Evolutionary conservation across 1,284 basidiomycete genomes (phyloP).

Genomic region (Boletus calvinii): DNA sequence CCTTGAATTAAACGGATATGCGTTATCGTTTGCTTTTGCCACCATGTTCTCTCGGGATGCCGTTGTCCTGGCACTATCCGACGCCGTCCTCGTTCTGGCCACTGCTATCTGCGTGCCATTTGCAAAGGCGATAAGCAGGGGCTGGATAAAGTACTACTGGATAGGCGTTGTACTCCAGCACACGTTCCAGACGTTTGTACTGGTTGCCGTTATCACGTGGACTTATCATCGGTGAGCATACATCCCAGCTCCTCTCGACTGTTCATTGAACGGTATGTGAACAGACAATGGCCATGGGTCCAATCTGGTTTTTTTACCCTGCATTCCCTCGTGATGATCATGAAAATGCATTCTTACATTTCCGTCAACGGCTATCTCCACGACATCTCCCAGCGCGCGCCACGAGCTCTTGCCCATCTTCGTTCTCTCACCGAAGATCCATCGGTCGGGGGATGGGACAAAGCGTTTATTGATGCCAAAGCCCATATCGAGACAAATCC

Average conservation of each 20-base stretch:
- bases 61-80: constrained; percentile 79
- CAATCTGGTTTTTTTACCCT: constrained; percentile 95
- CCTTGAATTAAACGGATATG: constrained; percentile 74
- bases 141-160: constrained; percentile 80
- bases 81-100: constrained; percentile 75
- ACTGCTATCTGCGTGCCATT: constrained; percentile 85
- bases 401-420: constrained; percentile 45
- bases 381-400: constrained; percentile 47
- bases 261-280: not conserved
- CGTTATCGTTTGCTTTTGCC: constrained; percentile 82
- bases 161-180: constrained; percentile 78
- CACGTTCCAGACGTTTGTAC: constrained; percentile 66
- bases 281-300: constrained; percentile 94
- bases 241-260: not conserved
- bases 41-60: constrained; percentile 88
- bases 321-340: constrained; percentile 89
- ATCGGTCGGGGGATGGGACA: constrained; percentile 60
- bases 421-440: constrained; percentile 43
- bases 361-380: constrained; percentile 86
- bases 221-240: constrained; percentile 68
- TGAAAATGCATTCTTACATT: constrained; percentile 98
- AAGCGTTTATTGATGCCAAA: constrained; percentile 50
- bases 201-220: constrained; percentile 77
- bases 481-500: constrained; percentile 29
- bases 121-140: constrained; percentile 70